A percentile compares a stretch with the other conserved stretches of the same genome.
These are phyloP conservation scores for Heliamphora exappendiculata DNA, from an alignment of 148 eudicot species.

Conservation along the genomic window DNA sequence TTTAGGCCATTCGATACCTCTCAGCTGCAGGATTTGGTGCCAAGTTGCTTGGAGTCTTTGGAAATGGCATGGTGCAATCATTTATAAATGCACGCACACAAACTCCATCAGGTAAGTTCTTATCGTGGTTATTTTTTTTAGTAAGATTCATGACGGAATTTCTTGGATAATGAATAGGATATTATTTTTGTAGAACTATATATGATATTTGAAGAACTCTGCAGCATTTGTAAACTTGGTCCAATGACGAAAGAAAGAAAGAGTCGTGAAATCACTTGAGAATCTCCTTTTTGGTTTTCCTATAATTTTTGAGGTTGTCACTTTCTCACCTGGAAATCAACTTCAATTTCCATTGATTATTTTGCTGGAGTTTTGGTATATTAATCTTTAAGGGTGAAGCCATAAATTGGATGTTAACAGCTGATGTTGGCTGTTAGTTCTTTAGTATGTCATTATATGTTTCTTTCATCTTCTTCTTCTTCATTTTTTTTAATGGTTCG, in stretches of 20 bases:
- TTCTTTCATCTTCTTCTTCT: not conserved
- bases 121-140: not conserved
- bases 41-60: constrained; percentile 88
- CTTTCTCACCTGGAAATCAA: not conserved
- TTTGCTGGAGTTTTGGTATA: not conserved
- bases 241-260: not conserved
- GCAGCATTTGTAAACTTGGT: not conserved
- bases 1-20: constrained; percentile 80
- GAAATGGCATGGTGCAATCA: constrained; percentile 97
- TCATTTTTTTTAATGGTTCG: not conserved
- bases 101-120: constrained; percentile 45
- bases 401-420: not conserved
- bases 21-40: constrained; percentile 99
- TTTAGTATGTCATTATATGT: not conserved
- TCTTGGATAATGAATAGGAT: not conserved
- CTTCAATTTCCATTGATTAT: not conserved
- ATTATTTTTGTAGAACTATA: not conserved
- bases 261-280: not conserved
- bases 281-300: not conserved
- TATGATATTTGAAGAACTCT: not conserved
- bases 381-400: not conserved
- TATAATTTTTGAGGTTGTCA: not conserved
- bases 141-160: not conserved
- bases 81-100: constrained; percentile 86
- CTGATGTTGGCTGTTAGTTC: not conserved